Base-by-base conservation (phyloP, 495 filamentous ascomycete species). In the Cryomyces minteri region DNA sequence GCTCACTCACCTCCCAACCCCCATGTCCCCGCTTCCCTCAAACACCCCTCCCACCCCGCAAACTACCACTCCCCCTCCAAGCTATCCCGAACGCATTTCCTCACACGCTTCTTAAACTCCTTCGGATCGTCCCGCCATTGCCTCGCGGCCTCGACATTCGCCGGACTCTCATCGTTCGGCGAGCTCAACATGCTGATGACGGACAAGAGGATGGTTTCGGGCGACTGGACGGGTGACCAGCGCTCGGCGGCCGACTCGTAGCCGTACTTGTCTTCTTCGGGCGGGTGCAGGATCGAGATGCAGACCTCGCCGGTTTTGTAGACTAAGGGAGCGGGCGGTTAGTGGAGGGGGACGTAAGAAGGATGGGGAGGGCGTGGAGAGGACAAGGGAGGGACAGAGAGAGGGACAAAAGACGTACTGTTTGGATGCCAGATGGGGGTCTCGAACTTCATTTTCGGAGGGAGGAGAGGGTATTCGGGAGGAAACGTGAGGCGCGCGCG, bases 161-260 rank as follows among this genome's bases (percentile, higher is more conserved):
- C 90, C 0, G 92, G 85, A 53, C 81, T 88, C 72, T 96, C 90
- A 51, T 90, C 84, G 58, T 96, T 98, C 31, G 92, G 90, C 51
- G 80, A 82, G 42, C 80, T 79, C 39, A 98, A 80, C 74, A 98
- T 80, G 51, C 82, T 88, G 56, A 98, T 92, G 10, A 94, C 85
- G 45, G 81, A 88, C 6, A 98, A 59, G 10, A 98, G 67, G 45
- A 98, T 96, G 4, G 85, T 88, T 65, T 96, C 92, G 40, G 93
- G 92, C 1, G 83, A 88, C 61, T 96, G 90, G 1, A 96, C 90
- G n/a, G 90, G 90, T 25, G 75, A 84, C 90, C 90, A 98, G 40
- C 90, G 75, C 68, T 98, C 90, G 31, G 76, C 68, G n/a, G 84
- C 86, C 9, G 72, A 71, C 60, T 96, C 92, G 62, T 98, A 98